Conservation (phyloP, 805 yeast species). For the Lachancea thermotolerans region DNA sequence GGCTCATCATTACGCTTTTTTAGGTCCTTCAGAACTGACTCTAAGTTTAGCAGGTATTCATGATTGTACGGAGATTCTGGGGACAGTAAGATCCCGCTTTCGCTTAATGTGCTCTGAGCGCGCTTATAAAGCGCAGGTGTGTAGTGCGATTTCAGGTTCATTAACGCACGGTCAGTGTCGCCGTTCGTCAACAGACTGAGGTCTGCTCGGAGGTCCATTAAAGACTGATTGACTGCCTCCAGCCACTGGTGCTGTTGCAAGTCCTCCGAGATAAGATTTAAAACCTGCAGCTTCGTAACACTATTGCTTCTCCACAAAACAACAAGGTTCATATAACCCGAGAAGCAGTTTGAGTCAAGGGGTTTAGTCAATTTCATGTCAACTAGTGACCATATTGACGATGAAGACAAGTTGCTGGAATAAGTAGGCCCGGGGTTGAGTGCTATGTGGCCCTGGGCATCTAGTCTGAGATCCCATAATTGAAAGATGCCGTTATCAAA, state of each 20-base stretch:
- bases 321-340: conserved; percentile 32
- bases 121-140: conserved; percentile 46
- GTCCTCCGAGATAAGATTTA: conserved; percentile 26
- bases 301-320: conserved; percentile 61
- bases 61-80: conserved; percentile 29
- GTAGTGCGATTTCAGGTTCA: conserved; percentile 42
- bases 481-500: conserved; percentile 39
- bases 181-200: conserved; percentile 42
- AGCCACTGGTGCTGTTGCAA: conserved; percentile 22
- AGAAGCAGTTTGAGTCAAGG: conserved; percentile 14
- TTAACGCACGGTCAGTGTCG: conserved; percentile 40
- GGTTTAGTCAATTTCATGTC: conserved; percentile 25
- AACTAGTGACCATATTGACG: conserved; percentile 28
- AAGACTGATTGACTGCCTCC: conserved; percentile 22
- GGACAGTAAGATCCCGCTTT: conserved; percentile 18
- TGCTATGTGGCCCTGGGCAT: conserved; percentile 11
- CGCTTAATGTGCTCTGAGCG: conserved; percentile 34
- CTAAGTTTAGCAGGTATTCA: conserved; percentile 62
- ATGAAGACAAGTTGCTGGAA: conserved; percentile 24
- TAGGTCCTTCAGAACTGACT: conserved; percentile 65
- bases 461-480: conserved; percentile 30
- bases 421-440: conserved; percentile 12
- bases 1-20: conserved; percentile 55
- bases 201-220: conserved; percentile 32
- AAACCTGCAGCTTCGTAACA: conserved; percentile 39